Evolutionary conservation across 139 green algal genomes (phyloP).

Genomic region (Haematococcus lacustris): DNA sequence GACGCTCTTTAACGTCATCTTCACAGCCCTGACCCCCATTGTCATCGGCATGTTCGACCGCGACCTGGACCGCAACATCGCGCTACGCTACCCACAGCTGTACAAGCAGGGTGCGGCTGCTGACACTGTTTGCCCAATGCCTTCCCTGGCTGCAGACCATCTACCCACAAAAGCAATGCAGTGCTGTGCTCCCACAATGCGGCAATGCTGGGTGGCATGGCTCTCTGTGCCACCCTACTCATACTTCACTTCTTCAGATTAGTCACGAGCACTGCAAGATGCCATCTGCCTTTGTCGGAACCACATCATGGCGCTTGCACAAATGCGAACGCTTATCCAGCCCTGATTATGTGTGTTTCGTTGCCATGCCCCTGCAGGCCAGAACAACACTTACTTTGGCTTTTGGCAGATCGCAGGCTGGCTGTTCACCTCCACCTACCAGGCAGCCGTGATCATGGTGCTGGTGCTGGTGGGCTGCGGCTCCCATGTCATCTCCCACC

Average conservation of each 20-base stretch:
- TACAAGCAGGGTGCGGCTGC: slow-evolving; percentile 41
- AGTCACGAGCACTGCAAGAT: too few relatives aligned
- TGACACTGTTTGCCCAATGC: too few relatives aligned
- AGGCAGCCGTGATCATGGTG: slow-evolving; percentile 41
- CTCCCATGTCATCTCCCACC: neutral
- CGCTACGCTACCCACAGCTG: slow-evolving; percentile 36
- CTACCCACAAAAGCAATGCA: neutral
- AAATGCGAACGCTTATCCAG: too few relatives aligned
- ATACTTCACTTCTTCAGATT: too few relatives aligned
- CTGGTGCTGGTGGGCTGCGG: slow-evolving; percentile 29
- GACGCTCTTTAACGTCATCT: slow-evolving; percentile 68
- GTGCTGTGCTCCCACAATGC: too few relatives aligned
- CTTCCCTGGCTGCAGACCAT: neutral
- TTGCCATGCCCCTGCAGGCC: slow-evolving; percentile 22
- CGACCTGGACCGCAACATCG: slow-evolving; percentile 47
- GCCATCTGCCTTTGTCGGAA: too few relatives aligned
- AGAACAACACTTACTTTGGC: slow-evolving; percentile 60
- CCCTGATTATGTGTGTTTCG: neutral
- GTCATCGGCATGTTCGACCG: slow-evolving; percentile 60
- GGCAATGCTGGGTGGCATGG: too few relatives aligned
- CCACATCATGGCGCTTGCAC: too few relatives aligned
- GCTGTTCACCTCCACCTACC: slow-evolving; percentile 43
- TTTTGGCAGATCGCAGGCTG: slow-evolving; percentile 42
- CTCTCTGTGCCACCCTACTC: too few relatives aligned
- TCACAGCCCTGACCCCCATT: slow-evolving; percentile 54